Base-by-base conservation (phyloP, 768 basidiomycete species). In the Russula lepida region DNA sequence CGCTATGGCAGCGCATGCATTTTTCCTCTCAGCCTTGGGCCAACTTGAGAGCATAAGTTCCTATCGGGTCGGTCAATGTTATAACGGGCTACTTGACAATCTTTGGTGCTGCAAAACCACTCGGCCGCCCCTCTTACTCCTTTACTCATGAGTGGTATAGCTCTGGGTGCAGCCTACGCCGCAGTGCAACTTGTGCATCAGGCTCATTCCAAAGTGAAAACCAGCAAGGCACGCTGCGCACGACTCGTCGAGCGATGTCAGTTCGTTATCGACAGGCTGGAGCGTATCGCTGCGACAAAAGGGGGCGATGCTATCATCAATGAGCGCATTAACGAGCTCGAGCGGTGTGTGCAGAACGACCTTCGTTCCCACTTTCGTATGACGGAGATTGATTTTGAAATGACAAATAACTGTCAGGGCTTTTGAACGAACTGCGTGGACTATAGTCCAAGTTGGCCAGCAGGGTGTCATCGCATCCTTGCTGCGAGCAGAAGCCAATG, bases 201-300 rank as follows among this genome's bases (percentile, higher is more conserved):
- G 25, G 63, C 63, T 11, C 55, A 64, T 50, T 49, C 59, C 33
- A 66, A 66, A 50, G 56, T 64, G 17, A 66, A 58, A 39, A 66
- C 58, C 5, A 66, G 56, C 48, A 64, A 48, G 55, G 56, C 59
- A 8, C 65, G 65, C 23, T 66, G 65, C 37, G 63, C 65, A 41
- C 64, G 63, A 28, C 59, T 66, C 27, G 65, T 66, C 43, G 63
- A 60, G 41, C 65, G 63, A 11, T 66, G 65, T 35, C 59, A 66
- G 33, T 32, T 57, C 27, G 51, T 64, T 27, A 37, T 66, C 33
- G 63, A 64, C 28, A 60, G 56, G 30, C 33, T 66, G 17, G 59
- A 61, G 53, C 56, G 59, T 23, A 39, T 66, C 43, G 56, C 59
- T 28, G 44, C 23, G 28, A 44, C 56, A 28, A 28, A 25, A 17